phyloP scores from a whole-genome alignment of 2,329 filamentous ascomycete genomes.

The Mycosphaerella sp. region DNA sequence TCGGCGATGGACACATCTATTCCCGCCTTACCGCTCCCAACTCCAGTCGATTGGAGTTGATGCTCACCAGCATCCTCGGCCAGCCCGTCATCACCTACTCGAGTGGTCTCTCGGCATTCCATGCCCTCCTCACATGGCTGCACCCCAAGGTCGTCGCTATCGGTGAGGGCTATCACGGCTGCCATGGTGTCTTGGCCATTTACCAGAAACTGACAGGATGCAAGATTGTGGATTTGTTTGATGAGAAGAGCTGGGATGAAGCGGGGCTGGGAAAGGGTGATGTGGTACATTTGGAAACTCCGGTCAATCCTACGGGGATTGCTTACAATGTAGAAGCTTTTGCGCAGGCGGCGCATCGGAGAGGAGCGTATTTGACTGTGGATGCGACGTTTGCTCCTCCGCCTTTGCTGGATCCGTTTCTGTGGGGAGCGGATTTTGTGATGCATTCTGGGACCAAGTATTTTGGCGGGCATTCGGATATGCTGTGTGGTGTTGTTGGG shows the following conservation, averaged over 20 bases:
- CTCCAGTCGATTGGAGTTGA: constrained; percentile 74
- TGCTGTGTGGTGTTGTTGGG: constrained; percentile 79
- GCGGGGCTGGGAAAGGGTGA: constrained; percentile 66
- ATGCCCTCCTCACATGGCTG: constrained; percentile 75
- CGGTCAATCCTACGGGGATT: constrained; percentile 82
- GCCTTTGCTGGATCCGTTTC: constrained; percentile 78
- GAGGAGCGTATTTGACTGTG: constrained; percentile 71
- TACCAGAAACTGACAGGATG: constrained; percentile 70
- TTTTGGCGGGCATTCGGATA: constrained; percentile 87
- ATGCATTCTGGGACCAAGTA: constrained; percentile 97
- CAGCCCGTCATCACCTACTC: constrained; percentile 69
- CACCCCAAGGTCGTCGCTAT: constrained; percentile 81
- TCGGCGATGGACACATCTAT: constrained; percentile 67
- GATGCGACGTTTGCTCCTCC: constrained; percentile 93
- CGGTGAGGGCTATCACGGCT: constrained; percentile 84
- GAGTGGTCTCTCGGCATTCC: constrained; percentile 81
- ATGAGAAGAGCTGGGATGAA: constrained; percentile 47
- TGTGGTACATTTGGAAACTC: constrained; percentile 86
- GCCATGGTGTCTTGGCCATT: constrained; percentile 73
- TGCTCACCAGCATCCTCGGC: constrained; percentile 67
- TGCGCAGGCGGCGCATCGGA: constrained; percentile 62
- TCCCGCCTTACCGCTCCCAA: constrained; percentile 73
- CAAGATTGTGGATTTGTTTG: constrained; percentile 59
- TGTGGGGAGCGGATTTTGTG: constrained; percentile 71
- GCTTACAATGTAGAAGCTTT: constrained; percentile 67